Evolutionary conservation across 1,284 basidiomycete species (phyloP).

Genomic region (Coniferiporia sulphurascens): DNA sequence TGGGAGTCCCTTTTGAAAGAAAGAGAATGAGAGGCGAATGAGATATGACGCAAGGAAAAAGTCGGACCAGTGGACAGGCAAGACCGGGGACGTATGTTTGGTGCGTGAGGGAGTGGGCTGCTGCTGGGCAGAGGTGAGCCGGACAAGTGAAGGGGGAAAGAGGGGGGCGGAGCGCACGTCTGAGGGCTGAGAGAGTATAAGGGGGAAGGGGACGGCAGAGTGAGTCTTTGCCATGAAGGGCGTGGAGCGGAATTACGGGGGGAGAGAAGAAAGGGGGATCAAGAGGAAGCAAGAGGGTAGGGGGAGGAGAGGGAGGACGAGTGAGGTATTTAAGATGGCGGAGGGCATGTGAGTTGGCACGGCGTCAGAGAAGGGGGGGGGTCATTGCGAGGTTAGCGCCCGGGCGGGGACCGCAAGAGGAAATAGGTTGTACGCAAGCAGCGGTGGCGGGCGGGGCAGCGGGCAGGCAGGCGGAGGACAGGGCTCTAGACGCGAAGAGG

Average conservation of each 20-base stretch:
- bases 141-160: neutral
- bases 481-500: no score
- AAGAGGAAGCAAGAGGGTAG: neutral
- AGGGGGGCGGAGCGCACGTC: neutral
- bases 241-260: neutral
- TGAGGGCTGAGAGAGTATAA: neutral
- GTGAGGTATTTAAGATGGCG: no score
- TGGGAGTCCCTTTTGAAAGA: neutral
- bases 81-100: neutral
- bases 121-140: no score
- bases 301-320: no score
- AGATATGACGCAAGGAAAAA: neutral
- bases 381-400: no score
- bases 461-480: no score
- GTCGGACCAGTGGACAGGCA: neutral
- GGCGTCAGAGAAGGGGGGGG: no score
- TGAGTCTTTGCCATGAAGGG: constrained; percentile 1
- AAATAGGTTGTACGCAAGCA: no score
- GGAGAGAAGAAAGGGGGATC: neutral
- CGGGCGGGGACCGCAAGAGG: no score
- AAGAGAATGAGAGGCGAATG: neutral
- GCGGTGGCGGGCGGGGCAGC: no score
- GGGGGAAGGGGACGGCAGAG: constrained; percentile 11
- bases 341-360: no score
- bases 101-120: constrained; percentile 1